These are phyloP conservation scores for Testicularia cyperi DNA, from an alignment of 1,284 basidiomycete genomes.

Conservation along the genomic window DNA sequence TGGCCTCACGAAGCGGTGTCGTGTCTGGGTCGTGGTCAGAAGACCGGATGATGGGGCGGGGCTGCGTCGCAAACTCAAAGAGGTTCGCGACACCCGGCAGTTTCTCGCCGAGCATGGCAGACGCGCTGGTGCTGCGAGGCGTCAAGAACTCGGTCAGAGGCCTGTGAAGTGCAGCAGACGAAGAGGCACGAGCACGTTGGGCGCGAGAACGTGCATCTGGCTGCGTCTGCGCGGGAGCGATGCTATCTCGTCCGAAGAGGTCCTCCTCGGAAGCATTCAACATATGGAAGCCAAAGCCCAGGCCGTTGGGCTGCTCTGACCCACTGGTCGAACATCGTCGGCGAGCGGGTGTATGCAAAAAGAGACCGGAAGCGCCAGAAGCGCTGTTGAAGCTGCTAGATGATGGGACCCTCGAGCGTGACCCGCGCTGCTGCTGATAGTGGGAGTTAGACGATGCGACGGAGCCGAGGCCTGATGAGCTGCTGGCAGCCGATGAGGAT, in stretches of 20 bases:
- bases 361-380: not conserved
- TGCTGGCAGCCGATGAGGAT: slow-evolving; percentile 19
- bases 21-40: slow-evolving; percentile 11
- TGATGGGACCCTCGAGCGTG: slow-evolving; percentile 17
- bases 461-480: slow-evolving; percentile 4
- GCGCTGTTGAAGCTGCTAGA: slow-evolving; percentile 1
- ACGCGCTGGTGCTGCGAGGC: slow-evolving; percentile 40
- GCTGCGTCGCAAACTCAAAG: slow-evolving; percentile 42
- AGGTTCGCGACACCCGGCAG: slow-evolving; percentile 35
- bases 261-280: too few relatives aligned
- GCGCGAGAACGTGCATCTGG: slow-evolving; percentile 12
- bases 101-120: slow-evolving; percentile 33
- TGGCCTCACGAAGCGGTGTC: slow-evolving; percentile 21
- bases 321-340: slow-evolving; percentile 22
- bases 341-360: slow-evolving; percentile 12
- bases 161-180: slow-evolving; percentile 27
- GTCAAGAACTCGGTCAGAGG: slow-evolving; percentile 37
- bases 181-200: slow-evolving; percentile 29
- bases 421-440: slow-evolving; percentile 4
- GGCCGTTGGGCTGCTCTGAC: too few relatives aligned
- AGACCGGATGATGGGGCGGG: slow-evolving; percentile 26
- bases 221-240: too few relatives aligned
- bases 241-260: too few relatives aligned
- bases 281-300: slow-evolving; percentile 10
- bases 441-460: slow-evolving; percentile 4